Conservation (phyloP, 305 asterid genomes). For the Fraxinus nigra region DNA sequence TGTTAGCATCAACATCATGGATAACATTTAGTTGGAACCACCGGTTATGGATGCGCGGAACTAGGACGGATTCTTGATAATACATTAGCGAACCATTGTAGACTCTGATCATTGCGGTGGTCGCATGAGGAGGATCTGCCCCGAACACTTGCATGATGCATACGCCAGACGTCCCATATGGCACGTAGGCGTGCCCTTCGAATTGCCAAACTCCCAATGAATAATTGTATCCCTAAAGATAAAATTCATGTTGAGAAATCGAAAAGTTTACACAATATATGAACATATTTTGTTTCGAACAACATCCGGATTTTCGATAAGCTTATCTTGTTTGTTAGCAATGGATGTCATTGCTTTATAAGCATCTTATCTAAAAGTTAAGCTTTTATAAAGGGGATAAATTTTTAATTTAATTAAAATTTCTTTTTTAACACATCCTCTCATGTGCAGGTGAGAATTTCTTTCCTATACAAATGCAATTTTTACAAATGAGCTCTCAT, state of each 20-base stretch:
- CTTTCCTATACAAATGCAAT: not conserved
- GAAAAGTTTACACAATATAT: not conserved
- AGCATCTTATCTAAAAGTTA: not conserved
- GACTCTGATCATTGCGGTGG: conserved; percentile 32
- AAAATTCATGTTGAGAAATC: not conserved
- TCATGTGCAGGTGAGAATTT: not conserved
- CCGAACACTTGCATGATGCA: conserved; percentile 37
- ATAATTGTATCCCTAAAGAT: conserved; percentile 27
- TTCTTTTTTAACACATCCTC: not conserved
- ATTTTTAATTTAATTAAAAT: too few relatives aligned
- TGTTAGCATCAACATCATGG: conserved; percentile 21
- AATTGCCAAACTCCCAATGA: conserved; percentile 38
- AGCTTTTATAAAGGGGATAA: too few relatives aligned
- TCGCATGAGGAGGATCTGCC: conserved; percentile 18
- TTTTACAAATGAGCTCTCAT: too few relatives aligned
- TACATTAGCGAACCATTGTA: conserved; percentile 24
- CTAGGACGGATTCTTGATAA: conserved; percentile 10
- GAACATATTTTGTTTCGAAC: not conserved
- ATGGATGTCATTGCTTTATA: too few relatives aligned
- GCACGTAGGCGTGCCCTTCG: conserved; percentile 28
- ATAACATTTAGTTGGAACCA: conserved; percentile 32
- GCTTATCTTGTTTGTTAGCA: too few relatives aligned
- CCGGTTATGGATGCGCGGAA: conserved; percentile 6
- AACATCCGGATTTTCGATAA: too few relatives aligned
- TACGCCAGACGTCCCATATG: conserved; percentile 31